Evolutionary conservation across 306 rosid species (phyloP), one percentile per base, ranked within the genome.

Genomic region (Comarum palustre): DNA sequence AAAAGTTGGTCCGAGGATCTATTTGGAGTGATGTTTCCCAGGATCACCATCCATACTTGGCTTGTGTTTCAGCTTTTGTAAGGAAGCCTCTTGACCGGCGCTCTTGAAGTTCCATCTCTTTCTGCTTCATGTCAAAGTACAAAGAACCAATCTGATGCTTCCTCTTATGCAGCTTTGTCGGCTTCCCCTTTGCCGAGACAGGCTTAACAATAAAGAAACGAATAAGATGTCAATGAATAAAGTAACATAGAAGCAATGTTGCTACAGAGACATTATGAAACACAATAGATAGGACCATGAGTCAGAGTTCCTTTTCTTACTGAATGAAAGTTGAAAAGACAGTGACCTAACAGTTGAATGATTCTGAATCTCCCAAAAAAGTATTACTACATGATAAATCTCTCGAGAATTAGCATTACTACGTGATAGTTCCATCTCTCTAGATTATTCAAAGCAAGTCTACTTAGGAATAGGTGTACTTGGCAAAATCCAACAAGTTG

Each of bases 31-130:
- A 60, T 15, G 8, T 59, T n/a, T 39, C 59, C 58, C 72, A 42
- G 60, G 64, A 78, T 94, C 91, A 95, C 97, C 99, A 95, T 52
- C 99, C 99, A 79, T 91, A 95, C 80, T 91, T 91, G 57, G 97
- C 97, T 51, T 91, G 97, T 17, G 99, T 95, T 84, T 91, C 99
- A 42, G 96, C 89, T 86, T 95, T 95, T 22, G 99, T 94, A 63
- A 91, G 96, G 81, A 88, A 81, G 71, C 99, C 99, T 78, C 63
- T 90, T 19, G 97, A 41, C 41, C 99, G 96, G 78, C 97, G 79
- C 84, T 95, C 99, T 0, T 91, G 46, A 2, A 91, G 88, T 72
- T 90, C 91, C 87, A 39, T 85, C 80, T 95, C 99, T 77, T 91
- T 95, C 81, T 91, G 97, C 83, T 75, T 95, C 99, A 91, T 90